Evolutionary conservation across 2,329 filamentous ascomycete species (phyloP).

Genomic region (Epichloe sibirici): DNA sequence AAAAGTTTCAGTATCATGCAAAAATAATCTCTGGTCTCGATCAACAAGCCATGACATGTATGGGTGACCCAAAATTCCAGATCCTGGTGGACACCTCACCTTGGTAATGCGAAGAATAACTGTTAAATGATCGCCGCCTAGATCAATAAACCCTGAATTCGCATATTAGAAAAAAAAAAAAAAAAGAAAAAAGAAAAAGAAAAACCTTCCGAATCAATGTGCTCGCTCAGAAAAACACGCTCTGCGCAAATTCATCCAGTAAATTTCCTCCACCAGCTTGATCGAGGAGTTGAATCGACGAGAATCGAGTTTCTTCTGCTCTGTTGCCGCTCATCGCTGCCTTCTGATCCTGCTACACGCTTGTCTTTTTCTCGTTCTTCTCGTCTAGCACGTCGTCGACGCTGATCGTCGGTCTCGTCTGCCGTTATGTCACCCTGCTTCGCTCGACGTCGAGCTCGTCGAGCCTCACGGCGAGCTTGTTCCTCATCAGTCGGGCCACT

Average conservation of each 20-base stretch:
- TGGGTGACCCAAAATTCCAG: background rate
- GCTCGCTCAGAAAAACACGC: slow-evolving; percentile 1
- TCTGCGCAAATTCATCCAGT: slow-evolving; percentile 22
- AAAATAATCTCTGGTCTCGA: background rate
- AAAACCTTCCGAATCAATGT: background rate
- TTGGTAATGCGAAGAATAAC: background rate
- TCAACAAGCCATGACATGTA: background rate
- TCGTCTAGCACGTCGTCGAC: slow-evolving; percentile 30
- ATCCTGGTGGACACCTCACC: background rate
- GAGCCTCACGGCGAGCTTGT: slow-evolving; percentile 36
- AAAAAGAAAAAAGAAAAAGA: too few species aligned
- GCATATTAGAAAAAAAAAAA: background rate
- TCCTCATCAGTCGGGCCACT: slow-evolving; percentile 29
- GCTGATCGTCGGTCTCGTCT: slow-evolving; percentile 32
- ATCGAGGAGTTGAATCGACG: slow-evolving; percentile 36
- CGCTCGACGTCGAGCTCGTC: slow-evolving; percentile 31
- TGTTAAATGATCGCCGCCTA: background rate
- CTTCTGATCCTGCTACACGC: slow-evolving; percentile 25
- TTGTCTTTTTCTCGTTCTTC: slow-evolving; percentile 28
- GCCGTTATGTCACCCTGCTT: slow-evolving; percentile 29
- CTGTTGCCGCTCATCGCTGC: slow-evolving; percentile 32
- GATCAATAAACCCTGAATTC: background rate
- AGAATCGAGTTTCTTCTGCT: slow-evolving; percentile 28
- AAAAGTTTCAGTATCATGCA: background rate
- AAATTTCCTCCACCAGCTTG: slow-evolving; percentile 49